Conservation (phyloP, 208 protist genomes). For the Leishmania tarentolae region DNA sequence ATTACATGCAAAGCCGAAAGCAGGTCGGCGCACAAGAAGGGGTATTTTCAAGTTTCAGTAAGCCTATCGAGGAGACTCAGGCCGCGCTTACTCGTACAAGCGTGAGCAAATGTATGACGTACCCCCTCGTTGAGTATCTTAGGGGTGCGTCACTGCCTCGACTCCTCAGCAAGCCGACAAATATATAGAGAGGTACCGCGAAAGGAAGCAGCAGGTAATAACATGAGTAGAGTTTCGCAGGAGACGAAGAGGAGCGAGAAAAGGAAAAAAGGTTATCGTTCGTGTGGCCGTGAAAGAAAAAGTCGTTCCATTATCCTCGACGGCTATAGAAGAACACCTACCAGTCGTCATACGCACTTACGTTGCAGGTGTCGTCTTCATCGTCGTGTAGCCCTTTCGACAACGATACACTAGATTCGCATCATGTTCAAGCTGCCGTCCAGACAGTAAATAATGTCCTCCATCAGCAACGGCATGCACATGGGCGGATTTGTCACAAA, state of each 20-base stretch:
- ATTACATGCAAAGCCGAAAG: neutral
- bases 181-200: neutral
- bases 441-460: conserved; percentile 89
- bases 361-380: neutral
- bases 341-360: neutral
- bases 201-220: neutral
- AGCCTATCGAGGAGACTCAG: neutral
- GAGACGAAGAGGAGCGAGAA: neutral
- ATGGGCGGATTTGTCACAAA: conserved; percentile 87
- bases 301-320: neutral
- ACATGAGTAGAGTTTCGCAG: neutral
- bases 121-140: neutral
- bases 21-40: neutral
- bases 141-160: neutral
- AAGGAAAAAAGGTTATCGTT: neutral
- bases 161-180: neutral
- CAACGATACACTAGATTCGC: neutral
- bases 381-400: neutral
- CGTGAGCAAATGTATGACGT: neutral
- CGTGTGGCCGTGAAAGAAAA: neutral
- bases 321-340: neutral
- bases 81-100: neutral
- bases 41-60: neutral
- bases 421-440: conserved; percentile 30
- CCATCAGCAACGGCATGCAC: conserved; percentile 62